A percentile compares a stretch with the other conserved stretches of the same genome.
Evolutionary conservation across 2,329 filamentous ascomycete genomes (phyloP).

Genomic region (Clarireedia sp.): DNA sequence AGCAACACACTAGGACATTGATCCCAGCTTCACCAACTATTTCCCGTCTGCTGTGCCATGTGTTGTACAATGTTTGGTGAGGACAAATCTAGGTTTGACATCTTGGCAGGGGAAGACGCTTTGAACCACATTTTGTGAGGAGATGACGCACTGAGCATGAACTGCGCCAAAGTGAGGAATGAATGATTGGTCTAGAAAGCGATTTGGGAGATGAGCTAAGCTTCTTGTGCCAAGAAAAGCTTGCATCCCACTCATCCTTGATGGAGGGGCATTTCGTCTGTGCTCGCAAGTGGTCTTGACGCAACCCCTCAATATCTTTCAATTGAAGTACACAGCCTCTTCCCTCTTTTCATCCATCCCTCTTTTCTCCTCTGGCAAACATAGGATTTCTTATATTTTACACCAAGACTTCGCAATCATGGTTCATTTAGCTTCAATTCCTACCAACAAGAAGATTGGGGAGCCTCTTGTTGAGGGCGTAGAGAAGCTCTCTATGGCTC

Average conservation of each 20-base stretch:
- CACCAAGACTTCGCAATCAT: constrained; percentile 28
- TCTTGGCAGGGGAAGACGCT: constrained; percentile 6
- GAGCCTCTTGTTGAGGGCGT: constrained; percentile 33
- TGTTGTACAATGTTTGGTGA: neutral
- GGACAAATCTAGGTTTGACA: neutral
- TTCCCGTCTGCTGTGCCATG: neutral
- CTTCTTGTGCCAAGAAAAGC: no score
- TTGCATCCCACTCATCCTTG: no score
- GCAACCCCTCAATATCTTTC: no score
- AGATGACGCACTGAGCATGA: neutral
- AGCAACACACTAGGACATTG: no score
- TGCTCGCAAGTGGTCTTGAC: no score
- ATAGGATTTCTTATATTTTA: neutral
- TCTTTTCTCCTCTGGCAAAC: neutral
- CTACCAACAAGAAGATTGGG: constrained; percentile 19
- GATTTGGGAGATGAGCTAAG: no score
- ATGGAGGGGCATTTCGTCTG: no score
- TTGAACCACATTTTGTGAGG: neutral
- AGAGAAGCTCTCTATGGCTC: constrained; percentile 38
- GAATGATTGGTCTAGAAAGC: no score
- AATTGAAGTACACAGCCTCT: neutral
- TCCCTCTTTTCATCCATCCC: neutral
- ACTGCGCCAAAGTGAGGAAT: no score
- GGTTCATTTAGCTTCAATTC: constrained; percentile 41
- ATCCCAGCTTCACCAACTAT: no score